Evolutionary conservation across 1,139 yeast species (phyloP).

Genomic region (Candida sanyaensis): DNA sequence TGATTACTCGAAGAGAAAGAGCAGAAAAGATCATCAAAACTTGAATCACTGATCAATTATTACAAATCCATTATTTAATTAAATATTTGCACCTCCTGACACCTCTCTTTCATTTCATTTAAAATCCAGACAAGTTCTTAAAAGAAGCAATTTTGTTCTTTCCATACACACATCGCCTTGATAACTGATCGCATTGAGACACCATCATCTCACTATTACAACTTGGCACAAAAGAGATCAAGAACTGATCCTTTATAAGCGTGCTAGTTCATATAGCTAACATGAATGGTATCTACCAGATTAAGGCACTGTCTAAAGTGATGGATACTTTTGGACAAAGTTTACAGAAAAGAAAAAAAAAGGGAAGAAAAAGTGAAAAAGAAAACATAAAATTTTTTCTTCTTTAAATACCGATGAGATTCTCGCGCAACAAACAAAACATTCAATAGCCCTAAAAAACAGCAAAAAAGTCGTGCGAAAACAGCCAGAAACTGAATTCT

Average conservation of each 20-base stretch:
- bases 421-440: neutral
- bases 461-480: neutral
- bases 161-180: constrained; percentile 52
- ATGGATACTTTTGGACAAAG: constrained; percentile 59
- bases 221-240: constrained; percentile 16
- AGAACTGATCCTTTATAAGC: constrained; percentile 22
- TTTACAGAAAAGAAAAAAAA: constrained; percentile 22
- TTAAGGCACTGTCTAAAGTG: constrained; percentile 53
- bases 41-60: no score
- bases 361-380: constrained; percentile 4
- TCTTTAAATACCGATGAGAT: constrained; percentile 5
- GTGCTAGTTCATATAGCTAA: constrained; percentile 8
- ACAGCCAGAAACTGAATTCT: neutral
- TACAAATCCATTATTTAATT: neutral
- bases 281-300: constrained; percentile 20
- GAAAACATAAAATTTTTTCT: constrained; percentile 5
- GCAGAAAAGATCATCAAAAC: neutral
- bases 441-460: neutral
- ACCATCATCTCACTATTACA: constrained; percentile 5
- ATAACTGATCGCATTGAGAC: constrained; percentile 22
- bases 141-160: constrained; percentile 40
- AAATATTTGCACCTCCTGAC: constrained; percentile 51
- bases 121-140: constrained; percentile 55
- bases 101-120: constrained; percentile 52
- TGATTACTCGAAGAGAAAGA: constrained; percentile 50